Evolutionary conservation across 345 rosid species (phyloP).

Genomic region (Eucalyptus microcorys): DNA sequence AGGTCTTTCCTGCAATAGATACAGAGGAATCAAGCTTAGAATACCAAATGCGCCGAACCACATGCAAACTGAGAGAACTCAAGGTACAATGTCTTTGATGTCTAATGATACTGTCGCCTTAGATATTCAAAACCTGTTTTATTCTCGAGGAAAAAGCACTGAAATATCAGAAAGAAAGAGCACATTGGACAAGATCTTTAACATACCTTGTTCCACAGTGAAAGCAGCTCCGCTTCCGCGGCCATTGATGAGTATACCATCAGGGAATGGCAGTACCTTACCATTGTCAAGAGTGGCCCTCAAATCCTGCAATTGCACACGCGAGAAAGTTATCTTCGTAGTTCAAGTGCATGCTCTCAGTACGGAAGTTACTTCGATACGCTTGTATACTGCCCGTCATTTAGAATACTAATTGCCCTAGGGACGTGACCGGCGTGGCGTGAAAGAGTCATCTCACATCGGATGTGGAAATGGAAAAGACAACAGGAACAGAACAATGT

Average conservation of each 20-base stretch:
- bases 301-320: constrained; percentile 28
- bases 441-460: background rate
- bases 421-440: background rate
- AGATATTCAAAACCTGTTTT: background rate
- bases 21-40: background rate
- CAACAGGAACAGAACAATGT: background rate
- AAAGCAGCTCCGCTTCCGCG: constrained; percentile 55
- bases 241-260: constrained; percentile 89
- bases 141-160: background rate
- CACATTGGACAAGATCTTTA: background rate
- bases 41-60: no score
- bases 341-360: background rate
- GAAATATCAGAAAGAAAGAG: background rate
- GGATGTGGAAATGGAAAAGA: background rate
- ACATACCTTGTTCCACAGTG: constrained; percentile 70
- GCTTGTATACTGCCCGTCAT: background rate
- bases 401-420: background rate
- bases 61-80: background rate
- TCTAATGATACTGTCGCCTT: background rate
- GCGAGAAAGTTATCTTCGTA: background rate
- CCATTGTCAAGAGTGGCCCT: constrained; percentile 50
- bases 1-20: constrained; percentile 30
- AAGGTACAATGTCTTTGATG: background rate
- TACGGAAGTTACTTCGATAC: background rate
- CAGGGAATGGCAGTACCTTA: constrained; percentile 54